Evolutionary conservation across 306 rosid genomes (phyloP).

Genomic region (Hippophae tibetana): DNA sequence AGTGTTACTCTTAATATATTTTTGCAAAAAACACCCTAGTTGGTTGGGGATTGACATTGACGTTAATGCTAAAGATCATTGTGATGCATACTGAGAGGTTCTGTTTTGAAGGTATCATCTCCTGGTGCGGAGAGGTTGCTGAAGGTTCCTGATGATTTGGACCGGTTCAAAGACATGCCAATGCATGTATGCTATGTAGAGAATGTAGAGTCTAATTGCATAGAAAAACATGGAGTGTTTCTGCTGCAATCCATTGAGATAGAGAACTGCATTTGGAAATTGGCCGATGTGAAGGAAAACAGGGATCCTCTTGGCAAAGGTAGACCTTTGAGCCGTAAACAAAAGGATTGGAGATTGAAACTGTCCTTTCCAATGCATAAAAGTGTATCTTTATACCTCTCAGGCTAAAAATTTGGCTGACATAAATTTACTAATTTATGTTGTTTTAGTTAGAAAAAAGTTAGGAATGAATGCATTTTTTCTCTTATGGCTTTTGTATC

Average conservation of each 20-base stretch:
- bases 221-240: conserved; percentile 49
- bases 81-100: conserved; percentile 14
- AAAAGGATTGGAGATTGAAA: conserved; percentile 80
- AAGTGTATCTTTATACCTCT: conserved; percentile 58
- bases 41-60: background rate
- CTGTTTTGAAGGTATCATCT: conserved; percentile 61
- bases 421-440: too few species aligned
- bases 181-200: conserved; percentile 57
- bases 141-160: conserved; percentile 66
- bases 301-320: conserved; percentile 71
- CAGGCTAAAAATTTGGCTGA: conserved; percentile 22
- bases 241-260: conserved; percentile 50
- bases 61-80: conserved; percentile 11
- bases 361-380: conserved; percentile 55
- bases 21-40: conserved; percentile 7
- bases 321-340: conserved; percentile 68
- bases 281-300: conserved; percentile 75
- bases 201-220: conserved; percentile 33
- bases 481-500: too few species aligned
- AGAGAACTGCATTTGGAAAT: conserved; percentile 72
- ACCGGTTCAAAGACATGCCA: conserved; percentile 68
- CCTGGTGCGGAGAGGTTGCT: conserved; percentile 87
- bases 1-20: conserved; percentile 4
- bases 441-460: too few species aligned
- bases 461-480: too few species aligned